Evolutionary conservation across 192 early-diverging fungal species (phyloP).

Genomic region (Backusella australiensis): DNA sequence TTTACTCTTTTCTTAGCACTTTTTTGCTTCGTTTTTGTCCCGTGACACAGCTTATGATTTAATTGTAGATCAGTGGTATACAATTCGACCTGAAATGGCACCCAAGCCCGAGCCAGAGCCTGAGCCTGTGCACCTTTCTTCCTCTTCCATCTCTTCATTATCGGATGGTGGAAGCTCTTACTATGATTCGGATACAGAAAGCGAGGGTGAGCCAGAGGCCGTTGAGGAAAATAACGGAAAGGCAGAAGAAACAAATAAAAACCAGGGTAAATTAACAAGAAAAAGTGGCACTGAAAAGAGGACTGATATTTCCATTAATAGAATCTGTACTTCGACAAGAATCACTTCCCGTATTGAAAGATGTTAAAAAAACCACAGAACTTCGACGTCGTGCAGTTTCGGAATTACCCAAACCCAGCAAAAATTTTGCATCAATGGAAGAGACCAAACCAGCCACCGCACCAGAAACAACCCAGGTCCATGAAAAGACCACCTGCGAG

Average conservation of each 20-base stretch:
- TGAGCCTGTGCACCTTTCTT: not conserved
- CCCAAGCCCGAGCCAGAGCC: not conserved
- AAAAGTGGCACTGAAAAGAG: not conserved
- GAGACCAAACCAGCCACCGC: not conserved
- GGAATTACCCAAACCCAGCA: not conserved
- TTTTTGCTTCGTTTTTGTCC: constrained; percentile 84
- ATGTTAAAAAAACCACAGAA: not conserved
- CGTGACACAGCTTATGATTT: constrained; percentile 77
- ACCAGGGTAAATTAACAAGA: not conserved
- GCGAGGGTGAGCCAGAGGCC: not conserved
- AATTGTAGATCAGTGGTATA: constrained; percentile 64
- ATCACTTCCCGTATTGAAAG: not conserved
- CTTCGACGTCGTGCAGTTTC: constrained; percentile 6
- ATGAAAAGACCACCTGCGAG: constrained; percentile 26
- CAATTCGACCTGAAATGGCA: constrained; percentile 12
- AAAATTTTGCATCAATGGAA: not conserved
- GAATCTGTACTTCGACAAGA: not conserved
- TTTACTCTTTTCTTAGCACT: constrained; percentile 45
- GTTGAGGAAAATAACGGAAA: not conserved
- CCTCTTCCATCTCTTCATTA: not conserved
- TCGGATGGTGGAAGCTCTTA: not conserved
- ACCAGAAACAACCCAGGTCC: not conserved
- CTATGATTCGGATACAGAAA: constrained; percentile 15
- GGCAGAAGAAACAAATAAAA: not conserved
- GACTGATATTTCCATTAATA: not conserved